A percentile compares a stretch with the other conserved stretches of the same genome.
Evolutionary conservation across 192 early-diverging fungal genomes (phyloP).

Genomic region (Coemansia sp.): DNA sequence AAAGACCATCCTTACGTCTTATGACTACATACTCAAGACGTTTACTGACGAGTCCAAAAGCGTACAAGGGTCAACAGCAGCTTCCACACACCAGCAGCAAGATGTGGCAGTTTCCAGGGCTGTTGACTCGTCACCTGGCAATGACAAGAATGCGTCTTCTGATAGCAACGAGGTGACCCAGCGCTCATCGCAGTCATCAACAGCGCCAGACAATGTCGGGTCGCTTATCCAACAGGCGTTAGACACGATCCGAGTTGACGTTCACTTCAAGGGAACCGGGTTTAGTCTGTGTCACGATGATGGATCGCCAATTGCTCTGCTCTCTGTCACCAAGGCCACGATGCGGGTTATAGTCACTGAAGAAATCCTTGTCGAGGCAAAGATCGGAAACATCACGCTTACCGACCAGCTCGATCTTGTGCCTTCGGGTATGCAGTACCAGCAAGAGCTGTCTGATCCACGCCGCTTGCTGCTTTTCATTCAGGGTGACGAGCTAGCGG

Average conservation of each 20-base stretch:
- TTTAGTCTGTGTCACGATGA: conserved; percentile 84
- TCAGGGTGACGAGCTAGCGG: conserved; percentile 84
- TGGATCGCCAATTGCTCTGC: conserved; percentile 64
- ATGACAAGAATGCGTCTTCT: background rate
- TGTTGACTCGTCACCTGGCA: background rate
- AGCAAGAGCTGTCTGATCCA: conserved; percentile 9
- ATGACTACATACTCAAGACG: conserved; percentile 80
- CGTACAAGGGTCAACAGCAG: conserved; percentile 8
- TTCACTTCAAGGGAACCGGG: conserved; percentile 74
- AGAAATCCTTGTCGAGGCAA: conserved; percentile 64
- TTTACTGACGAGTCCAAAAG: conserved; percentile 57
- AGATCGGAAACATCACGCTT: conserved; percentile 70
- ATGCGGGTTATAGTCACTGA: conserved; percentile 65
- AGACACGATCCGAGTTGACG: conserved; percentile 72
- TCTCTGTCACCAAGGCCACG: conserved; percentile 70
- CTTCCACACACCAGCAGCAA: background rate
- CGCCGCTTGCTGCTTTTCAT: conserved; percentile 69
- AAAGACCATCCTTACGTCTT: conserved; percentile 78
- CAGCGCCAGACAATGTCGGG: conserved; percentile 13
- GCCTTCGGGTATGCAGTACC: conserved; percentile 1
- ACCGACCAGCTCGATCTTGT: conserved; percentile 61
- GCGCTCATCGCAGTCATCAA: background rate
- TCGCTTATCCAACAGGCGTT: conserved; percentile 50
- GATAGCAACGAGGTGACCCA: background rate
- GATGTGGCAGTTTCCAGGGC: no score